phyloP scores from a whole-genome alignment of 1,139 yeast species.

The Candida mesenterica region DNA sequence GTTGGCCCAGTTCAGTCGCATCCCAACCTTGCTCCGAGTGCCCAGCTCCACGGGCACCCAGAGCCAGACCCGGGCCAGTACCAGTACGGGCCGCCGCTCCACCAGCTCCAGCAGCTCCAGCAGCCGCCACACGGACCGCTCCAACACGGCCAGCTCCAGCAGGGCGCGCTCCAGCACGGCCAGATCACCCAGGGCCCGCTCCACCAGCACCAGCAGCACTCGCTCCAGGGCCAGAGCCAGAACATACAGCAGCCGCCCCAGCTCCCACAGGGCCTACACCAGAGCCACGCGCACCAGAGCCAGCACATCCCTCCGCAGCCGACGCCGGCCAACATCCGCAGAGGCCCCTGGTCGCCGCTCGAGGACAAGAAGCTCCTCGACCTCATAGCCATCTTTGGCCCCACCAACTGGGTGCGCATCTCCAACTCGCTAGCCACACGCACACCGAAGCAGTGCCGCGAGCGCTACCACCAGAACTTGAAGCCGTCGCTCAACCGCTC shows the following conservation, averaged over 20 bases:
- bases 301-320: not conserved
- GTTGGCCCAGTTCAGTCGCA: slow-evolving; percentile 5
- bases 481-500: slow-evolving; percentile 80
- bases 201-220: no score
- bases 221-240: no score
- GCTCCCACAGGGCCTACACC: not conserved
- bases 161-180: no score
- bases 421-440: slow-evolving; percentile 72
- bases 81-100: no score
- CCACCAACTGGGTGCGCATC: slow-evolving; percentile 87
- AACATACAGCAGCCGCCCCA: no score
- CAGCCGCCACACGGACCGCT: no score
- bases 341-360: slow-evolving; percentile 91
- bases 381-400: slow-evolving; percentile 72
- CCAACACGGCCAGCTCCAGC: no score
- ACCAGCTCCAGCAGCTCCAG: no score
- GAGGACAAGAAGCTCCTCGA: slow-evolving; percentile 76
- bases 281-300: not conserved
- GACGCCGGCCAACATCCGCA: slow-evolving; percentile 13
- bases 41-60: no score
- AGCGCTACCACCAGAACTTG: slow-evolving; percentile 86
- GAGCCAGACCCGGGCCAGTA: no score
- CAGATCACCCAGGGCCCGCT: no score
- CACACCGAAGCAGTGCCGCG: slow-evolving; percentile 91
- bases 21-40: slow-evolving; percentile 3